Evolutionary conservation across 805 yeast genomes (phyloP), one percentile per base, ranked within the genome.

Genomic region (Lipomyces japonicus): DNA sequence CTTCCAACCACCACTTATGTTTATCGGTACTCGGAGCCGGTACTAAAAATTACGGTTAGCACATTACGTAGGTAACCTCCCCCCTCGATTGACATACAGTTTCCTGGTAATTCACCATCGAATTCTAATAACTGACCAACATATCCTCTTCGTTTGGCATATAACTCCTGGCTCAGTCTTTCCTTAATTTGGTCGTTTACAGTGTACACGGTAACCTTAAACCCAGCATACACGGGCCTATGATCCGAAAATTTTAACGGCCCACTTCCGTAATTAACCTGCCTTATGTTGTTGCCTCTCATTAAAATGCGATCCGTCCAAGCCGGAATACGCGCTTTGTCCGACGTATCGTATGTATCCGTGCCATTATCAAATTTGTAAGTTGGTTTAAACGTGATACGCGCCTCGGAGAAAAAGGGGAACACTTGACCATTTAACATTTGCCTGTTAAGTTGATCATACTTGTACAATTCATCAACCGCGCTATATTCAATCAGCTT

Each of bases 281-380:
- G 93, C 36, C 72, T 68, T 37, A 89, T 61, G 16, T 69, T 69
- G 3, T 71, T 65, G 34, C 95, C 88, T 51, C 75, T 73, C 61
- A 75, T 82, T 42, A 91, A 70, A 48, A 87, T 83, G 62, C 98
- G 74, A 67, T 91, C 98, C 0, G 97, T 91, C 97, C 97, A 91
- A 0, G 96, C 84, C 1, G 98, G 98, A 3, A 86, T 82, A 60
- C 98, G 76, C 55, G 84, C 91, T 65, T 91, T 91, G 60, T 91
- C 98, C 9, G 95, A 84, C 1, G 95, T 75, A 65, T 91, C 97
- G 65, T 90, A 93, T 18, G 67, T 71, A 42, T 78, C 75, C 0
- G 95, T 83, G 2, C 91, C 93, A 55, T 84, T 83, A 65, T 91
- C 96, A 67, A 80, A 91, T 64, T 91, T 91, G 70, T 91, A 91